Conservation (phyloP, 2,329 filamentous ascomycete species). For the Fusarium compactum region DNA sequence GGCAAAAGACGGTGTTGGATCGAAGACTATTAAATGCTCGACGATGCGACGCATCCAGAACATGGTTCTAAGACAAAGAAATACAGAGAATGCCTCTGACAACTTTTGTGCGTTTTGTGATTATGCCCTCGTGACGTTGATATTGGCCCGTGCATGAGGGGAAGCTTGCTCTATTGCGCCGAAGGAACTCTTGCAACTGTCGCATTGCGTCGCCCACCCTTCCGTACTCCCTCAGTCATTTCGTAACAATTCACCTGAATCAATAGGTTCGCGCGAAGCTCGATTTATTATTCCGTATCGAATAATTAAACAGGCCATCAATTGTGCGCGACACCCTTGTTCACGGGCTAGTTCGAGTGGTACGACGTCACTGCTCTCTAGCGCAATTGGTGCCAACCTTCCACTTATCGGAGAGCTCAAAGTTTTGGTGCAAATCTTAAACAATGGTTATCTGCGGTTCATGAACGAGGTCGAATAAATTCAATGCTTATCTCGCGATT, state of each 20-base stretch:
- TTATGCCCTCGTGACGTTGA: constrained; percentile 17
- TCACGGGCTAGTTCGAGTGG: neutral
- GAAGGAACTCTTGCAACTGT: neutral
- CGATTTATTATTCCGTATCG: neutral
- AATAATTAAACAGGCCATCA: neutral
- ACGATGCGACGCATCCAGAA: constrained; percentile 44
- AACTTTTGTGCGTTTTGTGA: constrained; percentile 17
- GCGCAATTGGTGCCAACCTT: neutral
- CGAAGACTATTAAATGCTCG: constrained; percentile 46
- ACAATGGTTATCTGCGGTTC: neutral
- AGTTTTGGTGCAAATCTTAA: neutral
- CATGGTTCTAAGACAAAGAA: constrained; percentile 46
- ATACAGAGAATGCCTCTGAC: constrained; percentile 41
- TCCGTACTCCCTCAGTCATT: neutral
- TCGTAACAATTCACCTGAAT: neutral
- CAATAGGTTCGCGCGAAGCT: neutral
- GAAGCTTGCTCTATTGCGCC: neutral
- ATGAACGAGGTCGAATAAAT: neutral
- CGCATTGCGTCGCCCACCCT: too few species aligned
- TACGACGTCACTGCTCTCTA: constrained; percentile 29
- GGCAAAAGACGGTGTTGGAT: constrained; percentile 50
- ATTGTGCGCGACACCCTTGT: constrained; percentile 24
- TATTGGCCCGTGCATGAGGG: neutral
- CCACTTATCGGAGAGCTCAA: neutral
- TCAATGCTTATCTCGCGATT: neutral